Evolutionary conservation across 768 basidiomycete genomes (phyloP).

Genomic region (Plicaturopsis crispa): DNA sequence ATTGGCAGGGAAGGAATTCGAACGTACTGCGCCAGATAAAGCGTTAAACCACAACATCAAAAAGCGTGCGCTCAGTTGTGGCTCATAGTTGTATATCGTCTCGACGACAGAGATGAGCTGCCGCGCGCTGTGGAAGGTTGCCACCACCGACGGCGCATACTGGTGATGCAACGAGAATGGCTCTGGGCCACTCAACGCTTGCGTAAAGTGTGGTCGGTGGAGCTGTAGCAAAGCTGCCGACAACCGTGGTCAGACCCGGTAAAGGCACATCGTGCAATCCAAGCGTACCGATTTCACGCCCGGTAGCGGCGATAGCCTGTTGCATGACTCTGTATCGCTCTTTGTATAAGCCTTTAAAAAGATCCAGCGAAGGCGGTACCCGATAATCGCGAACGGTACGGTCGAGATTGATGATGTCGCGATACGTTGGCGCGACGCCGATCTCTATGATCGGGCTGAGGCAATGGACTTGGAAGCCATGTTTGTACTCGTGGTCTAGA

Average conservation of each 20-base stretch:
- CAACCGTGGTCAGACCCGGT: constrained; percentile 3
- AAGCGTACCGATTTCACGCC: constrained; percentile 53
- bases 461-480: constrained; percentile 55
- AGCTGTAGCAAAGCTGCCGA: constrained; percentile 53
- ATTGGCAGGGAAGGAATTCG: constrained; percentile 1
- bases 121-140: constrained; percentile 54
- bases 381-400: constrained; percentile 45
- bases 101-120: constrained; percentile 52
- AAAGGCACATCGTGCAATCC: not conserved
- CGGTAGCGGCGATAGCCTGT: constrained; percentile 49
- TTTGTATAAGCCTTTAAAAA: constrained; percentile 28
- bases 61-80: constrained; percentile 55
- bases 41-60: constrained; percentile 71
- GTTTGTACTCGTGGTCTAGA: constrained; percentile 67
- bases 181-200: constrained; percentile 48
- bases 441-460: constrained; percentile 56
- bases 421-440: constrained; percentile 47
- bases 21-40: constrained; percentile 62
- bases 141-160: constrained; percentile 64
- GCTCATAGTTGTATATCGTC: constrained; percentile 47
- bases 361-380: constrained; percentile 42
- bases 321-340: constrained; percentile 58
- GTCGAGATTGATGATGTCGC: constrained; percentile 46
- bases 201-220: constrained; percentile 61
- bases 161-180: constrained; percentile 51